Percentiles rank a stretch among this genome's conserved stretches.
Conservation (phyloP, 2,329 filamentous ascomycete genomes). For the Claviceps cyperi region DNA sequence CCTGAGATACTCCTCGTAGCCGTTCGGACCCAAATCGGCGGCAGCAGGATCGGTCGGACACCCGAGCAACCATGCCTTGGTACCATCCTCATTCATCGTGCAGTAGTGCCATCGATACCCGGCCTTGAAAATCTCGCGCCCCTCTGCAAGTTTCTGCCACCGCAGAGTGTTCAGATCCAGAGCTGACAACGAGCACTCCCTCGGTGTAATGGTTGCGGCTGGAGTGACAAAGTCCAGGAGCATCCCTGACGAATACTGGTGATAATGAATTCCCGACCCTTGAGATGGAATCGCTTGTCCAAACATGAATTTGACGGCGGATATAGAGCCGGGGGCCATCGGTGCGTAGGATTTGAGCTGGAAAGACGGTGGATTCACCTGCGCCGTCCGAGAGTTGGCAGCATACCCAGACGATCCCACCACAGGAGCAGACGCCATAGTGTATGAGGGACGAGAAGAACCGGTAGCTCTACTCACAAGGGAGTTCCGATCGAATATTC, state of each 20-base stretch:
- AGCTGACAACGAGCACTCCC: slow-evolving; percentile 81
- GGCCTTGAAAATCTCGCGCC: slow-evolving; percentile 78
- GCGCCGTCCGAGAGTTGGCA: slow-evolving; percentile 51
- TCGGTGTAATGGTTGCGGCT: slow-evolving; percentile 69
- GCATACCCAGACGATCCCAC: slow-evolving; percentile 50
- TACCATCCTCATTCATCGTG: slow-evolving; percentile 86
- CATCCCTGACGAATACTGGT: slow-evolving; percentile 84
- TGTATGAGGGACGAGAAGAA: slow-evolving; percentile 38
- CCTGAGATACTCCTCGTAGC: slow-evolving; percentile 77
- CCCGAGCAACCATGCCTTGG: slow-evolving; percentile 92
- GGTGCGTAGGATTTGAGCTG: slow-evolving; percentile 62
- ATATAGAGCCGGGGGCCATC: slow-evolving; percentile 77
- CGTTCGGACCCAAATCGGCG: slow-evolving; percentile 51
- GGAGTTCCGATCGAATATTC: slow-evolving; percentile 33
- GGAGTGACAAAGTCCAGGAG: slow-evolving; percentile 91
- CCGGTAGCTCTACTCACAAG: slow-evolving; percentile 26
- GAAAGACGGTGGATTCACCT: slow-evolving; percentile 51
- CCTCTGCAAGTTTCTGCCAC: slow-evolving; percentile 92
- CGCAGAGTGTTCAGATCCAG: slow-evolving; percentile 74
- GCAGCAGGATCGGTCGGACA: slow-evolving; percentile 61
- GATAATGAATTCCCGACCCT: slow-evolving; percentile 84
- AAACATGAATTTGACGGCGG: slow-evolving; percentile 69
- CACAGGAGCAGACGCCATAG: slow-evolving; percentile 32
- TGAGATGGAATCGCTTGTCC: slow-evolving; percentile 78
- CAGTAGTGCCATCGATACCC: slow-evolving; percentile 99